phyloP scores from a whole-genome alignment of 2,329 filamentous ascomycete species.

The Diaporthe batatas region DNA sequence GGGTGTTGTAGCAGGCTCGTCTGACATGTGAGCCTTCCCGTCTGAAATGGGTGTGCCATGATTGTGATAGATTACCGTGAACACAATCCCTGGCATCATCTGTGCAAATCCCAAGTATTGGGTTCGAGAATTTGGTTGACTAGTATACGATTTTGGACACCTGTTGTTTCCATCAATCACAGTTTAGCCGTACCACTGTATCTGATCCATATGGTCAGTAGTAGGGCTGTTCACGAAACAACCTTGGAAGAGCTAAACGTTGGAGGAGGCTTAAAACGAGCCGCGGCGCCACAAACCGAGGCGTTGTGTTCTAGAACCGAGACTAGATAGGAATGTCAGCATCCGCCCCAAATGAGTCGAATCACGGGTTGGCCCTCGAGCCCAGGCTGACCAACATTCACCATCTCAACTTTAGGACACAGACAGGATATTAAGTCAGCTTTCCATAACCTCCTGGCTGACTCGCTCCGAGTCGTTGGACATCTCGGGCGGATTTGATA shows the following conservation, averaged over 20 bases:
- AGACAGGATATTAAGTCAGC: neutral
- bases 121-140: neutral
- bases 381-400: slow-evolving; percentile 10
- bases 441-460: neutral
- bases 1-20: neutral
- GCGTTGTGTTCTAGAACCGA: slow-evolving; percentile 13
- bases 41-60: neutral
- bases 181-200: slow-evolving; percentile 20
- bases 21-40: slow-evolving; percentile 3
- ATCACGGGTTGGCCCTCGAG: slow-evolving; percentile 7
- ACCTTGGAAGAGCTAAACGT: slow-evolving; percentile 15
- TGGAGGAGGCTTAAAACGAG: slow-evolving; percentile 32
- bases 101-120: neutral
- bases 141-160: neutral
- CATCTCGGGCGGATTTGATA: neutral
- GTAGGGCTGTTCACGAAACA: slow-evolving; percentile 33
- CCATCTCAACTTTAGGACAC: neutral
- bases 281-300: slow-evolving; percentile 24
- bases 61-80: neutral
- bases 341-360: slow-evolving; percentile 34
- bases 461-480: neutral
- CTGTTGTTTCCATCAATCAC: slow-evolving; percentile 13
- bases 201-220: slow-evolving; percentile 5
- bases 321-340: slow-evolving; percentile 37
- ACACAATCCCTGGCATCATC: neutral